Evolutionary conservation across 192 early-diverging fungal species (phyloP), one percentile per base, ranked within the genome.

Genomic region (Funneliformis geosporum): DNA sequence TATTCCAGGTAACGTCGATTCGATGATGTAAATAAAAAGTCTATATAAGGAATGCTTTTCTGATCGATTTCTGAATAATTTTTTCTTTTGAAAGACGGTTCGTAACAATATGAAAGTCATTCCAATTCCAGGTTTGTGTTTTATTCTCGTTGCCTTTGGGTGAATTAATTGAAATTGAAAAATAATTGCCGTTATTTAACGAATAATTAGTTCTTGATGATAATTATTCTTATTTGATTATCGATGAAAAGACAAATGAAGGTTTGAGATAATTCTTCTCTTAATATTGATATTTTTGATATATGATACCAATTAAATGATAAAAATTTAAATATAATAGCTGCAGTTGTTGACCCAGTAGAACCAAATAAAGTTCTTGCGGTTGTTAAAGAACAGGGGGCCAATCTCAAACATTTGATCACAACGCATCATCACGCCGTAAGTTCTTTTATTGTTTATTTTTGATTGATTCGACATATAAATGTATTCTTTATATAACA

Each of bases 311-410:
- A 18, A 47, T 38, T 60, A 4, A 61, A 60, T 3, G 33, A 8
- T 2, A 59, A 16, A 46, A 1, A 25, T 50, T n/a, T 7, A n/a
- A 12, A 23, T 50, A 66, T 5, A 67, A 18, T 67, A 78, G 92
- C 86, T n/a, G 89, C 93, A 0, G 90, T 95, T 9, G 88, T 97
- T 12, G 96, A 97, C 79, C 96, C 96, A n/a, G 95, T 92, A 5
- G 91, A 94, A 76, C 92, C 96, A 43, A 80, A 83, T 5, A 95
- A 95, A 79, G 85, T 95, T 47, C 69, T 92, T 64, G 78, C 86
- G 27, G 87, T 88, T 33, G 83, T 90, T 33, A 82, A 89, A 39
- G 80, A 88, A 65, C 79, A 87, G 5, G 83, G 86, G 2, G 88
- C 86, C 64, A 88, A 88, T 46, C 43, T 91, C 18, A 87, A 87